Percentiles rank a stretch among this genome's conserved stretches.
Evolutionary conservation across 805 yeast genomes (phyloP).

Genomic region (Kuraishia capsulata): DNA sequence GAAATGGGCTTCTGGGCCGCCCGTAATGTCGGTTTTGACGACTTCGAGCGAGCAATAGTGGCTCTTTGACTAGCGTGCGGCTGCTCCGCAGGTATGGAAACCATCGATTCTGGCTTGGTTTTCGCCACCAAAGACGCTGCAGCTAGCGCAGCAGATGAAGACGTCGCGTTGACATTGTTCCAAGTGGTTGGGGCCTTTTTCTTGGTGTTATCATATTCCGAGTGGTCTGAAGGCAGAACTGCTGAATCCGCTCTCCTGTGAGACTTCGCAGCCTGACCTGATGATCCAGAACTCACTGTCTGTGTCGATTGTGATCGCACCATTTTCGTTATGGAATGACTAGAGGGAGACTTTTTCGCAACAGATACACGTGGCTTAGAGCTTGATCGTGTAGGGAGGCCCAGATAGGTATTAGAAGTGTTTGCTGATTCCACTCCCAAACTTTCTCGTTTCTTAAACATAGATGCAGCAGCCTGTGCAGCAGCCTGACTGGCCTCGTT

Average conservation of each 20-base stretch:
- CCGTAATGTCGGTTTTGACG: not conserved
- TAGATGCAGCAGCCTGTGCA: slow-evolving; percentile 15
- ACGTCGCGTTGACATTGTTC: slow-evolving; percentile 17
- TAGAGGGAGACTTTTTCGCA: too few species aligned
- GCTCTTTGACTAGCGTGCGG: not conserved
- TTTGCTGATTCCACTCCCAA: too few species aligned
- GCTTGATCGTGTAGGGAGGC: too few species aligned
- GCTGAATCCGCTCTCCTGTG: not conserved
- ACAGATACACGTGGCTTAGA: too few species aligned
- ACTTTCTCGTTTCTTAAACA: slow-evolving; percentile 12
- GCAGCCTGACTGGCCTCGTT: slow-evolving; percentile 6
- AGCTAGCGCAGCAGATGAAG: slow-evolving; percentile 23
- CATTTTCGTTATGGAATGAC: too few species aligned
- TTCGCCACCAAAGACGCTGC: slow-evolving; percentile 27
- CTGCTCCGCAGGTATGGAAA: slow-evolving; percentile 6
- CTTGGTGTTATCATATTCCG: not conserved
- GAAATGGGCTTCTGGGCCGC: not conserved
- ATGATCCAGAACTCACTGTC: too few species aligned
- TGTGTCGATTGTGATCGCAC: not conserved
- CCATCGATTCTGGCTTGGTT: slow-evolving; percentile 18
- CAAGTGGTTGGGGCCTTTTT: slow-evolving; percentile 15
- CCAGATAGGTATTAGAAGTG: too few species aligned
- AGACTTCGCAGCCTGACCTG: too few species aligned
- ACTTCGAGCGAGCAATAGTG: not conserved
- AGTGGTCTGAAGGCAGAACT: too few species aligned